Conservation (phyloP, 139 green algal genomes). For the Edaphochlamys debaryana region DNA sequence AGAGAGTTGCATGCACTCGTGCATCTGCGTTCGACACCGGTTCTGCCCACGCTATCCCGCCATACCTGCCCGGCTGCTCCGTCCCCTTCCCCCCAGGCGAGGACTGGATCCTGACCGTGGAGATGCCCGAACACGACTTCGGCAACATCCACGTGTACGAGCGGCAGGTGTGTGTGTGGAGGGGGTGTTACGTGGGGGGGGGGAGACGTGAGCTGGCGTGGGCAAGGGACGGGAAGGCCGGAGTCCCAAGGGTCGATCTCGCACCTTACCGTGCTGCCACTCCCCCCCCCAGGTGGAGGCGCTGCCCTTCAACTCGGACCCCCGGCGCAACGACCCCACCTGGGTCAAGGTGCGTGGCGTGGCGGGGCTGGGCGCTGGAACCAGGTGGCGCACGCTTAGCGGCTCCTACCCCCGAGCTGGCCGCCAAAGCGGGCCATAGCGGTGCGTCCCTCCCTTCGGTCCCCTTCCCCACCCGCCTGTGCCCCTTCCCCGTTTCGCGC, state of each 20-base stretch:
- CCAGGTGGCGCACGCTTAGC: too few relatives aligned
- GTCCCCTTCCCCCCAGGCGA: slow-evolving; percentile 8
- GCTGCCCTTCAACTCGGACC: slow-evolving; percentile 25
- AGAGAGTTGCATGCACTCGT: too few relatives aligned
- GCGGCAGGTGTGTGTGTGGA: slow-evolving; percentile 12
- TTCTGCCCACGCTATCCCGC: too few relatives aligned
- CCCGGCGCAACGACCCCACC: slow-evolving; percentile 19
- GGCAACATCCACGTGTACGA: slow-evolving; percentile 39
- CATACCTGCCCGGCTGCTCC: not conserved
- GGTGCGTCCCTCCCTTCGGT: too few relatives aligned
- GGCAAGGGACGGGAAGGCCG: too few relatives aligned
- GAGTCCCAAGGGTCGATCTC: too few relatives aligned
- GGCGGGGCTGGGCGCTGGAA: too few relatives aligned
- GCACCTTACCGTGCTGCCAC: not conserved
- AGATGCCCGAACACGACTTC: slow-evolving; percentile 39
- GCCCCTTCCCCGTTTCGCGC: too few relatives aligned
- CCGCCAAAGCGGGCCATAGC: too few relatives aligned
- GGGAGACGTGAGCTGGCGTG: not conserved
- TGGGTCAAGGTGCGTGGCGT: slow-evolving; percentile 11
- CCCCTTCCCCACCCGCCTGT: too few relatives aligned
- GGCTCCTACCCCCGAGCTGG: too few relatives aligned
- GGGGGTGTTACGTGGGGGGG: not conserved
- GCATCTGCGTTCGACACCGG: too few relatives aligned
- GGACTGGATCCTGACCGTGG: slow-evolving; percentile 22
- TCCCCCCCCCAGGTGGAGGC: slow-evolving; percentile 12